Evolutionary conservation across 2,329 filamentous ascomycete species (phyloP).

Genomic region (Pyrenochaeta sp.): DNA sequence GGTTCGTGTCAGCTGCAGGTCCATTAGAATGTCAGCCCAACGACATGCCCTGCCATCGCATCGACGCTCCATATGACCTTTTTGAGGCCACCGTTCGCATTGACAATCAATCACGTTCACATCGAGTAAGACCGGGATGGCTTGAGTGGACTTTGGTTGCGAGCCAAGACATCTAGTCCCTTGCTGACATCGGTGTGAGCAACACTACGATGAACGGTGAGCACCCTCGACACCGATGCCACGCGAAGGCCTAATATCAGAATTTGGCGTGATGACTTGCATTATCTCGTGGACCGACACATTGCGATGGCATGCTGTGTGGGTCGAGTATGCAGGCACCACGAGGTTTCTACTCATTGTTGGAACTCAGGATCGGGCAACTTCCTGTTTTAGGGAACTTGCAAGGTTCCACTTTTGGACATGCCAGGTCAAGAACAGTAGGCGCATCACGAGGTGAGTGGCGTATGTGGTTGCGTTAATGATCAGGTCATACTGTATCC

Average conservation of each 20-base stretch:
- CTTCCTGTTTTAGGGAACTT: conserved; percentile 1
- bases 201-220: neutral
- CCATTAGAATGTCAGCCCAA: conserved; percentile 21
- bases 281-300: conserved; percentile 1
- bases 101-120: conserved; percentile 27
- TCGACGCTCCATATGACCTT: conserved; percentile 2
- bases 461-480: conserved; percentile 1
- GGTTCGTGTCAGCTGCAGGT: conserved; percentile 38
- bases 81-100: conserved; percentile 23
- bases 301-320: neutral
- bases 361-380: neutral
- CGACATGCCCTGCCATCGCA: conserved; percentile 8
- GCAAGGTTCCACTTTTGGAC: neutral
- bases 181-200: conserved; percentile 11
- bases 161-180: conserved; percentile 1
- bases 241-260: neutral
- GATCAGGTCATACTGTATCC: neutral
- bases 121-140: neutral
- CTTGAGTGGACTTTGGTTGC: conserved; percentile 13
- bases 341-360: neutral
- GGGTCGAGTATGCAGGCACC: conserved; percentile 3
- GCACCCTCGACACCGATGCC: neutral
- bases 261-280: conserved; percentile 3
- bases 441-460: conserved; percentile 4
- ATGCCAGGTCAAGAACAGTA: neutral